These are phyloP conservation scores for Candolleomyces eurysporus DNA, from an alignment of 768 basidiomycete genomes.

Conservation along the genomic window DNA sequence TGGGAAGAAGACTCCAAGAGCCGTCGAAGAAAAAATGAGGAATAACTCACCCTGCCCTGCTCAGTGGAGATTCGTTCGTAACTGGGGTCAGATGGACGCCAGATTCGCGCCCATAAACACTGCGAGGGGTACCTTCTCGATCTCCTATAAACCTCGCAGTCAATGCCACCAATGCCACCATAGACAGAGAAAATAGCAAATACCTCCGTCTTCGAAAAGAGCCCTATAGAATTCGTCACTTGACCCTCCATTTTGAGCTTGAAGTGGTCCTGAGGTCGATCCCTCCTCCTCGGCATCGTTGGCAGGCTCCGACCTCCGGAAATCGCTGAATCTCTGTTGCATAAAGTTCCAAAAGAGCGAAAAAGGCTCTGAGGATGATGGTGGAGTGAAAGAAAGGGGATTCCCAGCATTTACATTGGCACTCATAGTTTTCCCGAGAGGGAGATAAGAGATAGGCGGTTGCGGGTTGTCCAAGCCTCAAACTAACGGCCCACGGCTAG, in stretches of 20 bases:
- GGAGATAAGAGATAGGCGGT: neutral
- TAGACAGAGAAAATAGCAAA: neutral
- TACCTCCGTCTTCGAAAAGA: neutral
- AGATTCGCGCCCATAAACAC: neutral
- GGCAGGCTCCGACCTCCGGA: neutral
- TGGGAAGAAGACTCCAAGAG: constrained; percentile 1
- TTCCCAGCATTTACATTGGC: neutral
- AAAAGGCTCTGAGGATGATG: neutral
- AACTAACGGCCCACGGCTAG: too few species aligned
- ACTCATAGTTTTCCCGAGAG: neutral
- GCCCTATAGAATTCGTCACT: too few species aligned
- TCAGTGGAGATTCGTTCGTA: constrained; percentile 40
- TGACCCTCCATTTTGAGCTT: too few species aligned
- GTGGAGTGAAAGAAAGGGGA: neutral
- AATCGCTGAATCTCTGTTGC: neutral
- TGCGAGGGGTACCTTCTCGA: neutral
- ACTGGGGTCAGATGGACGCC: constrained; percentile 14
- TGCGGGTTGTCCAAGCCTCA: too few species aligned
- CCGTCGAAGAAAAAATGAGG: neutral
- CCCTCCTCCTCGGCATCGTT: neutral
- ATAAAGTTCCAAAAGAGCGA: neutral
- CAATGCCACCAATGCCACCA: neutral
- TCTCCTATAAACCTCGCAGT: neutral
- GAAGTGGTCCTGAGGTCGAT: neutral
- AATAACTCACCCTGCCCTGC: constrained; percentile 55